Conservation (phyloP, 2,329 filamentous ascomycete species). For the Ceratocystis diversiconidia region DNA sequence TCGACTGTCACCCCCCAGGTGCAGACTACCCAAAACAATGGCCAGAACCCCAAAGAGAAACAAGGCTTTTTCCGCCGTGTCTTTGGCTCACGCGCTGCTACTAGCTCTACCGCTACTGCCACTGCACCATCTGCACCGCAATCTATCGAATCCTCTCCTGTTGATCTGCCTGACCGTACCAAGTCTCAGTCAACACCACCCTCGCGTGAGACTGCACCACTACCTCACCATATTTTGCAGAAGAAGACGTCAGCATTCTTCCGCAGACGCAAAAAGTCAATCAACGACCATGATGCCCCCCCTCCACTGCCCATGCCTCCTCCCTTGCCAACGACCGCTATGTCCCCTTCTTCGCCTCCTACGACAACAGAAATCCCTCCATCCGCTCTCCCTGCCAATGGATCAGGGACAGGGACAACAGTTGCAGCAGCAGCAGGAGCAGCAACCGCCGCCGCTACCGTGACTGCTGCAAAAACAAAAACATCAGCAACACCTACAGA, state of each 20-base stretch:
- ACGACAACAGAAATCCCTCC: constrained; percentile 2
- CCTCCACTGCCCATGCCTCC: constrained; percentile 43
- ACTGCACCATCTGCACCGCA: not conserved
- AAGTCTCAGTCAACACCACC: constrained; percentile 31
- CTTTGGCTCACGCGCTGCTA: constrained; percentile 57
- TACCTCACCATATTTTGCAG: constrained; percentile 43
- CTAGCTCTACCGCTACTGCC: no score
- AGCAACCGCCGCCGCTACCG: not conserved
- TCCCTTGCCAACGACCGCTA: constrained; percentile 23
- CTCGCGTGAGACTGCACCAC: constrained; percentile 33
- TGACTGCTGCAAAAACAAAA: not conserved
- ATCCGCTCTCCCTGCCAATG: constrained; percentile 6
- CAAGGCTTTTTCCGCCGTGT: constrained; percentile 88
- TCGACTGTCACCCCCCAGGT: constrained; percentile 30
- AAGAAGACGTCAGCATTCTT: constrained; percentile 96
- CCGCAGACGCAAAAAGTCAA: constrained; percentile 79
- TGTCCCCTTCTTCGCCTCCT: constrained; percentile 3
- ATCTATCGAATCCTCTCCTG: constrained; percentile 22
- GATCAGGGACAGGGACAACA: not conserved
- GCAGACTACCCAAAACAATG: constrained; percentile 26
- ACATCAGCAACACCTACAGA: no score
- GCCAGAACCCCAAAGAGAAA: constrained; percentile 46
- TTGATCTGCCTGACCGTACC: constrained; percentile 23
- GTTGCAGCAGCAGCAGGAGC: not conserved
- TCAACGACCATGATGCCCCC: constrained; percentile 49